Evolutionary conservation across 805 yeast species (phyloP).

Genomic region (Ogataea corticis): DNA sequence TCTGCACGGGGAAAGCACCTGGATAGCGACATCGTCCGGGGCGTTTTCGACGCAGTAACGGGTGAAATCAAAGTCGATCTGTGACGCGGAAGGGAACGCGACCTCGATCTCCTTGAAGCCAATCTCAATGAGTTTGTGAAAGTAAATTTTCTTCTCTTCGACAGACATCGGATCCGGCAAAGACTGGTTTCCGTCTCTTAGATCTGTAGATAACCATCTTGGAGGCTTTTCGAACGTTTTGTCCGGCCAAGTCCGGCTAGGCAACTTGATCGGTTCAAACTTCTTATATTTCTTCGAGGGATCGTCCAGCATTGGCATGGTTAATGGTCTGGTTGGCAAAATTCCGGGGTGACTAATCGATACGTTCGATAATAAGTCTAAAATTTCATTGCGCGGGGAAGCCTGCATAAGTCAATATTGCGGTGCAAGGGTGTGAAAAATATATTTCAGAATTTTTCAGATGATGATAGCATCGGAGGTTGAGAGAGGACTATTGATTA

Average conservation of each 20-base stretch:
- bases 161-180: slow-evolving; percentile 82
- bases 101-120: slow-evolving; percentile 85
- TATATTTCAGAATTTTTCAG: not conserved
- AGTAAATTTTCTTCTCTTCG: slow-evolving; percentile 70
- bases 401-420: not conserved
- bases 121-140: slow-evolving; percentile 66
- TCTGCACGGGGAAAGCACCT: slow-evolving; percentile 73
- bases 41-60: slow-evolving; percentile 76
- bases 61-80: slow-evolving; percentile 80
- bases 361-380: not conserved
- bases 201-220: slow-evolving; percentile 77
- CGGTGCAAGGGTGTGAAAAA: not conserved
- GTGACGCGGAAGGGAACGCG: slow-evolving; percentile 79
- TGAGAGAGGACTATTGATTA: not conserved
- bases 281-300: slow-evolving; percentile 65
- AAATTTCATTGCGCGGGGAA: not conserved
- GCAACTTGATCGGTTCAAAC: slow-evolving; percentile 53
- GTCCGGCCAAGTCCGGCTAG: slow-evolving; percentile 72
- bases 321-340: not conserved
- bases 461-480: no score
- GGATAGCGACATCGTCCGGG: slow-evolving; percentile 76
- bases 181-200: slow-evolving; percentile 83
- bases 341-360: not conserved
- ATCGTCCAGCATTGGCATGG: slow-evolving; percentile 57
- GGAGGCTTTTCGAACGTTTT: slow-evolving; percentile 69